These are phyloP conservation scores for Spongospora subterranea DNA, from an alignment of 208 protist genomes.

Conservation along the genomic window DNA sequence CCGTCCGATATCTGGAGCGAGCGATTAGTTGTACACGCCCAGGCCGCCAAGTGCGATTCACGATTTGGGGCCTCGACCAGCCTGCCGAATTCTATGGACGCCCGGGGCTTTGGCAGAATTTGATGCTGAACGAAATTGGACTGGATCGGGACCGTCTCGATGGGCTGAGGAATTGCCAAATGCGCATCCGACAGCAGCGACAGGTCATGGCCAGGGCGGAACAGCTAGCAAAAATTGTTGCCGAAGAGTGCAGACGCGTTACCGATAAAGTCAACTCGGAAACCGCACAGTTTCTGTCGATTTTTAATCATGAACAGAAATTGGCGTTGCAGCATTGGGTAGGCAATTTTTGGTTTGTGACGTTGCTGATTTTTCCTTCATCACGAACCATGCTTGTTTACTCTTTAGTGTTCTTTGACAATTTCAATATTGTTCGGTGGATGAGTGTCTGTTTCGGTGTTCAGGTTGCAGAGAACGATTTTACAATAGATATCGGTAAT, in stretches of 20 bases:
- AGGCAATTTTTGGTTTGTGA: background rate
- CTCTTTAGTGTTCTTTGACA: background rate
- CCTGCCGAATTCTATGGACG: constrained; percentile 5
- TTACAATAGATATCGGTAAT: background rate
- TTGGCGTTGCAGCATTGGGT: background rate
- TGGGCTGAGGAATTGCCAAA: background rate
- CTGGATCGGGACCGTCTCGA: background rate
- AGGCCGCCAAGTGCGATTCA: background rate
- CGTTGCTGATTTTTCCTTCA: background rate
- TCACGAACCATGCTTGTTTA: background rate
- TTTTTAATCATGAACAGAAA: background rate
- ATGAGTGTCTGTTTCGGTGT: background rate
- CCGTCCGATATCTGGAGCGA: background rate
- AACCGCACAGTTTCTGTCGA: background rate
- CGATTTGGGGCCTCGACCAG: constrained; percentile 24
- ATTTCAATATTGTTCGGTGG: background rate
- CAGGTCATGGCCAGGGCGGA: background rate
- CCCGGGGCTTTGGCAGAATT: background rate
- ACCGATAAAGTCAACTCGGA: background rate
- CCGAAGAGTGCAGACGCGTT: background rate
- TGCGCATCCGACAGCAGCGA: background rate
- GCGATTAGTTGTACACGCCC: background rate
- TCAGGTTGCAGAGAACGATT: background rate
- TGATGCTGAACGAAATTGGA: constrained; percentile 9
- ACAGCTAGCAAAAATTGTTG: background rate